These are phyloP conservation scores for Ogataea nakhonphanomensis DNA, from an alignment of 805 yeast genomes.

Conservation along the genomic window DNA sequence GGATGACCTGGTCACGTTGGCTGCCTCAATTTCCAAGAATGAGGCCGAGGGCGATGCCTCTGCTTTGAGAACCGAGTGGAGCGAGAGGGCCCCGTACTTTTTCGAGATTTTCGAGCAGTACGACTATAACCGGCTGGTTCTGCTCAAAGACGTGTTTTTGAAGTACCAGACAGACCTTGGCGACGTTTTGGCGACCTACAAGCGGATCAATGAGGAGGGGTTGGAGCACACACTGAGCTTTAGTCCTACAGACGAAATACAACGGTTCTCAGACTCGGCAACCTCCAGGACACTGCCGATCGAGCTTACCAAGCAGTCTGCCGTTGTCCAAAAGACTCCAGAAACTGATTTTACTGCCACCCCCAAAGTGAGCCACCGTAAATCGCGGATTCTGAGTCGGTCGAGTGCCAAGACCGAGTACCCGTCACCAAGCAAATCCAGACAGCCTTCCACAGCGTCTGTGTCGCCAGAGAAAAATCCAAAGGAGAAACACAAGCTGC, in stretches of 20 bases:
- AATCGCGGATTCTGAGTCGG: slow-evolving; percentile 12
- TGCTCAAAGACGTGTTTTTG: slow-evolving; percentile 62
- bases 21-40: slow-evolving; percentile 19
- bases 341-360: slow-evolving; percentile 21
- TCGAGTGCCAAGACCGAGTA: slow-evolving; percentile 9
- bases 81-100: slow-evolving; percentile 69
- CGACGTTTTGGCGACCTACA: slow-evolving; percentile 46
- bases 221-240: slow-evolving; percentile 63
- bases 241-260: slow-evolving; percentile 57
- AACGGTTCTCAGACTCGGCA: slow-evolving; percentile 46
- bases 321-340: slow-evolving; percentile 8
- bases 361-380: slow-evolving; percentile 12
- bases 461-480: slow-evolving; percentile 16
- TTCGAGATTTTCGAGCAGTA: slow-evolving; percentile 72
- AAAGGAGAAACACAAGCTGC: slow-evolving; percentile 40
- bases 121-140: slow-evolving; percentile 58
- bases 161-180: slow-evolving; percentile 60
- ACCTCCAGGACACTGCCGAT: slow-evolving; percentile 27
- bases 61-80: slow-evolving; percentile 62
- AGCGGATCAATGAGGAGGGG: slow-evolving; percentile 56
- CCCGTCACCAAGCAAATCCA: slow-evolving; percentile 14
- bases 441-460: slow-evolving; percentile 15
- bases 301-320: slow-evolving; percentile 20
- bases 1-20: slow-evolving; percentile 34
- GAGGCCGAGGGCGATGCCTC: slow-evolving; percentile 32